These are phyloP conservation scores for Marasmius oreades DNA, from an alignment of 1,284 basidiomycete genomes.

Conservation along the genomic window DNA sequence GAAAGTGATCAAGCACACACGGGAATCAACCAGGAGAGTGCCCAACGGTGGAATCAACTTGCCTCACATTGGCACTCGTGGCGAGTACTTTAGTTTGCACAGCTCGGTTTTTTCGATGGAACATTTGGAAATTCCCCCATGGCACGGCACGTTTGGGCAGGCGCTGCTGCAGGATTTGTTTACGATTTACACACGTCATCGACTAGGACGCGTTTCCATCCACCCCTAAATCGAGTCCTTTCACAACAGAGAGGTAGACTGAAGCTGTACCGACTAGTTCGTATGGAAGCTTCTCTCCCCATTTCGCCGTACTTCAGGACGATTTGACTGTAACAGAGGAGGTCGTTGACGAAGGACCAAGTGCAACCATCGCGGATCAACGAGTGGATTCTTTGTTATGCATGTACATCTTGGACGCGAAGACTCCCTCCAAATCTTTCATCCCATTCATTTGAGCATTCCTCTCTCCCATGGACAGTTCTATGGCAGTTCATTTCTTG, in stretches of 20 bases:
- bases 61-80: not conserved
- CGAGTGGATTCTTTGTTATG: slow-evolving; percentile 3
- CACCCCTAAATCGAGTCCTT: slow-evolving; percentile 15
- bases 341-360: not conserved
- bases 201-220: slow-evolving; percentile 2
- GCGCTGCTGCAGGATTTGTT: not conserved
- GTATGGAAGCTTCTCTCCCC: slow-evolving; percentile 7
- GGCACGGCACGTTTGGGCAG: not conserved
- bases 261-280: slow-evolving; percentile 2
- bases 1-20: not conserved
- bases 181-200: not conserved
- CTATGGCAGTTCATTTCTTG: not conserved
- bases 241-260: slow-evolving; percentile 13
- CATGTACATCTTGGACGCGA: slow-evolving; percentile 1
- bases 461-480: not conserved
- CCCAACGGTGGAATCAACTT: not conserved
- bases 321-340: slow-evolving; percentile 2
- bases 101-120: not conserved
- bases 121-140: not conserved
- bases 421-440: slow-evolving; percentile 2
- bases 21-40: slow-evolving; percentile 12
- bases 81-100: not conserved
- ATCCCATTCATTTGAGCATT: not conserved
- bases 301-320: slow-evolving; percentile 1
- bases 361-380: not conserved